Evolutionary conservation across 2,329 filamentous ascomycete genomes (phyloP), one percentile per base, ranked within the genome.

Genomic region (Paecilomyces dactylethromorphus): DNA sequence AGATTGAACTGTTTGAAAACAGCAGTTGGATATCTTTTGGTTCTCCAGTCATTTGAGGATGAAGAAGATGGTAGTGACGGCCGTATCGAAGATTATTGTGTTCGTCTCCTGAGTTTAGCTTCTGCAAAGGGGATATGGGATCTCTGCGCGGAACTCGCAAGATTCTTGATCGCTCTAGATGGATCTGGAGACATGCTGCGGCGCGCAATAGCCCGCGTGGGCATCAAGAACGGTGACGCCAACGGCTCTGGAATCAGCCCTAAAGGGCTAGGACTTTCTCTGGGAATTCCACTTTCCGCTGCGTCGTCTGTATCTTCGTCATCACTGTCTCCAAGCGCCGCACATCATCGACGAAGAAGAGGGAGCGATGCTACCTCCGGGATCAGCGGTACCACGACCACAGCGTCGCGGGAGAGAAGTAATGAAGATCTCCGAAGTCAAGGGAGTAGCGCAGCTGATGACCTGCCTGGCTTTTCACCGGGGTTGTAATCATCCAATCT

Each of bases 91-190:
- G 74, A 77, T 60, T 77, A 78, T 70, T 87, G 92, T 21, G 89
- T 96, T 3, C 84, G 92, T 12, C 79, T 99, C 24, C 82, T 99
- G 59, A 86, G 85, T 32, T 82, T 90, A 54, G 94, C 93, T 0
- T 93, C 92, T 67, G 82, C 86, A 32, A 91, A 92, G 72, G 86
- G 87, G 54, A 93, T 97, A 69, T 99, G 92, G 92, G 92, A 97
- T 66, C 78, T 99, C 29, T 97, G 94, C 76, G 94, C 92, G 67
- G 94, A 99, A 73, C 81, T 99, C 29, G 92, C 94, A 11, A 82
- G 93, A n/a, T 99, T 99, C 74, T 78, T 99, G 58, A 92, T 95
- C 53, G 93, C 93, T 4, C 86, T 99, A 67, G 94, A 99, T 69
- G 87, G 91, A 64, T 89, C 87, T 13, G 94, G 94, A 0, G 86